These are phyloP conservation scores for Sporobolomyces pararoseus DNA, from an alignment of 768 basidiomycete species.

Conservation along the genomic window DNA sequence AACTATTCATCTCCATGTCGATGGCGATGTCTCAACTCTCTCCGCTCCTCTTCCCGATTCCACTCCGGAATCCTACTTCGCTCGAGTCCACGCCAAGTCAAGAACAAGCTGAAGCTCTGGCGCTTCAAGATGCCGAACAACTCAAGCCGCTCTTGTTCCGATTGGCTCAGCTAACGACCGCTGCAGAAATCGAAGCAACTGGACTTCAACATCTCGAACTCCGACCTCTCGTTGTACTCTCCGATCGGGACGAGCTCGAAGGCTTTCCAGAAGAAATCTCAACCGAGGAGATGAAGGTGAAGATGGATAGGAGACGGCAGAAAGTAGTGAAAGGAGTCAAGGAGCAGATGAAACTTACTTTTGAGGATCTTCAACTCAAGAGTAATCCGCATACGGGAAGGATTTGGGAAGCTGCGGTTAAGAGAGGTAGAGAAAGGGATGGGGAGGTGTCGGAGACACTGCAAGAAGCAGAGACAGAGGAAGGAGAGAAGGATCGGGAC, in stretches of 20 bases:
- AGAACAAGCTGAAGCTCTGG: conserved; percentile 4
- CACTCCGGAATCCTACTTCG: background rate
- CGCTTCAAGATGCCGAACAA: conserved; percentile 13
- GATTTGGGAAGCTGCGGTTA: conserved; percentile 20
- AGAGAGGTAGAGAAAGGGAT: background rate
- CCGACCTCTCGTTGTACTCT: background rate
- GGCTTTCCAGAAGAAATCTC: background rate
- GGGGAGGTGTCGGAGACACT: background rate
- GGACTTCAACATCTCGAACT: conserved; percentile 28
- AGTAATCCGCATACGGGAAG: background rate
- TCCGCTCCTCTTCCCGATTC: conserved; percentile 60
- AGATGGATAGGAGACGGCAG: background rate
- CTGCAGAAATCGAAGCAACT: conserved; percentile 16
- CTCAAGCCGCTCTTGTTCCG: conserved; percentile 24
- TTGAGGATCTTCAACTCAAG: conserved; percentile 32
- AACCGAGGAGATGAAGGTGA: background rate
- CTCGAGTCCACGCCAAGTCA: background rate
- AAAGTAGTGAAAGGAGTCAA: background rate
- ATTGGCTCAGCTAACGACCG: background rate
- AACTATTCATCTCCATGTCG: conserved; percentile 68
- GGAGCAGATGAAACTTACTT: conserved; percentile 3
- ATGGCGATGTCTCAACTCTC: conserved; percentile 68
- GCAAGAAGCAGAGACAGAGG: background rate
- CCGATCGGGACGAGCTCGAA: background rate
- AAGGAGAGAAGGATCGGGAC: background rate